Conservation (phyloP, 2,329 filamentous ascomycete genomes). For the Ophiostoma perfectum region DNA sequence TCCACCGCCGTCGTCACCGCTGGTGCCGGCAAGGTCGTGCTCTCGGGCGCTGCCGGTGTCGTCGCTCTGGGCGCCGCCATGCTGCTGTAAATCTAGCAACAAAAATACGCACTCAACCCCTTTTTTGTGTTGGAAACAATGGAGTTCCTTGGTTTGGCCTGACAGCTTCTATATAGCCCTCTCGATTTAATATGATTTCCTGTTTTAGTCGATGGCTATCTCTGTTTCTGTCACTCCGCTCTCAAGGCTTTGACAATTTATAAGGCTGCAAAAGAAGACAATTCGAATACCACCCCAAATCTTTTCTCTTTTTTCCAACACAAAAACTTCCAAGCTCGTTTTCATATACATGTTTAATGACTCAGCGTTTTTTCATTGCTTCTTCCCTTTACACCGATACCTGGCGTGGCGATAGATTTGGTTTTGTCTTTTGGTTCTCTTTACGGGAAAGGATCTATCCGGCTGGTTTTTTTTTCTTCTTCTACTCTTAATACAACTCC, state of each 20-base stretch:
- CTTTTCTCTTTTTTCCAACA: constrained; percentile 13
- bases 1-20: constrained; percentile 47
- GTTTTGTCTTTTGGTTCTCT: constrained; percentile 5
- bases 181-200: constrained; percentile 34
- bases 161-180: constrained; percentile 9
- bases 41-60: constrained; percentile 56
- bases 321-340: constrained; percentile 2
- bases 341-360: constrained; percentile 10
- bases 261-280: constrained; percentile 2
- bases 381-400: background rate
- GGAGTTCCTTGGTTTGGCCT: constrained; percentile 11
- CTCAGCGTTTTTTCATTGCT: constrained; percentile 3
- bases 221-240: background rate
- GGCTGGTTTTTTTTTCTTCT: constrained; percentile 1
- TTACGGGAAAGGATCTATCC: constrained; percentile 12
- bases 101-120: background rate
- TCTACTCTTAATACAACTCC: constrained; percentile 4
- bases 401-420: constrained; percentile 8
- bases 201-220: constrained; percentile 10
- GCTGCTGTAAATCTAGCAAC: constrained; percentile 48
- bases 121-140: constrained; percentile 22
- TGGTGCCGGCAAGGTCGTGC: constrained; percentile 52
- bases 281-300: constrained; percentile 8
- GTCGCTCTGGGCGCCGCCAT: constrained; percentile 56
- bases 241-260: constrained; percentile 16